These are phyloP conservation scores for Pistacia vera DNA, from an alignment of 345 rosid genomes.

Conservation along the genomic window DNA sequence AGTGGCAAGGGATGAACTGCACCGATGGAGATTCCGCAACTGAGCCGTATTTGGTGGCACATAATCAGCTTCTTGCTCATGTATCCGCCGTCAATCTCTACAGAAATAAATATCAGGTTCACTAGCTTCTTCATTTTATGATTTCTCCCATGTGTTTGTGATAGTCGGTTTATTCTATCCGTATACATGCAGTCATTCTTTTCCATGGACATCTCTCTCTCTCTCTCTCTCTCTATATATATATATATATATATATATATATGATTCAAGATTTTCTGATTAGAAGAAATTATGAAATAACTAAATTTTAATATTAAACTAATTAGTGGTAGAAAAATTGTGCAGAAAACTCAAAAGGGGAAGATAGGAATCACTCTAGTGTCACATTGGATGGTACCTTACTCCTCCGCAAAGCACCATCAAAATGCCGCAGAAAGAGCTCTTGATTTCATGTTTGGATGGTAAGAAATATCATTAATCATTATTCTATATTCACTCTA, in stretches of 20 bases:
- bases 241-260: too few relatives aligned
- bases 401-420: slow-evolving; percentile 26
- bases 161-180: too few relatives aligned
- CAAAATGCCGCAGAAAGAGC: slow-evolving; percentile 37
- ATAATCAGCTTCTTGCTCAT: slow-evolving; percentile 56
- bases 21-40: slow-evolving; percentile 45
- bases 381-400: slow-evolving; percentile 46
- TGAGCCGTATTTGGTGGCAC: slow-evolving; percentile 54
- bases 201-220: too few relatives aligned
- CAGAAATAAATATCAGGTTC: slow-evolving; percentile 39
- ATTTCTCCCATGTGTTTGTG: too few relatives aligned
- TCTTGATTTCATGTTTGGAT: slow-evolving; percentile 44
- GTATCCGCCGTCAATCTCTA: slow-evolving; percentile 42
- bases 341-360: slow-evolving; percentile 48
- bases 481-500: too few relatives aligned
- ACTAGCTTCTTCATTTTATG: not conserved
- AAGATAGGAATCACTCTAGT: slow-evolving; percentile 46
- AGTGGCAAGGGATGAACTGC: slow-evolving; percentile 33
- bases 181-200: too few relatives aligned
- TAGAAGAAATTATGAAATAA: too few relatives aligned
- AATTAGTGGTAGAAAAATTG: too few relatives aligned
- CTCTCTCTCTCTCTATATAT: too few relatives aligned
- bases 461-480: slow-evolving; percentile 22
- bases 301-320: too few relatives aligned
- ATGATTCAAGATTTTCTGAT: too few relatives aligned